These are phyloP conservation scores for Kodamaea neixiangensis DNA, from an alignment of 805 yeast species.

Conservation along the genomic window DNA sequence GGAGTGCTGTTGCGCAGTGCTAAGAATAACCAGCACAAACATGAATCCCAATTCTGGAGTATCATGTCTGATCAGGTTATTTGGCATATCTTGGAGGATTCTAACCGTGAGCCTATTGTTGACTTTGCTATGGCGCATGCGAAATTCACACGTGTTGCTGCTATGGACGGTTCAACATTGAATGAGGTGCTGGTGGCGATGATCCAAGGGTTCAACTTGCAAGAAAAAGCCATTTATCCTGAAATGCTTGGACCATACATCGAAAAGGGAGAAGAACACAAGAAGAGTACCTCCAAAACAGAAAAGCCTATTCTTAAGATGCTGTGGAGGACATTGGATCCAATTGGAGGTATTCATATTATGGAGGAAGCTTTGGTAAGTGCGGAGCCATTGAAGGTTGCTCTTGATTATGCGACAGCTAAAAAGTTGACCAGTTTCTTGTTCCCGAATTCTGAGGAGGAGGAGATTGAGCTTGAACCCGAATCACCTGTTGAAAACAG, in stretches of 20 bases:
- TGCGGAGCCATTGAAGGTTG: conserved; percentile 67
- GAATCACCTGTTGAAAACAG: background rate
- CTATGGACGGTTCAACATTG: conserved; percentile 64
- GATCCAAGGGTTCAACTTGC: conserved; percentile 71
- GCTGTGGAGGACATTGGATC: conserved; percentile 77
- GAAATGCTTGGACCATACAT: conserved; percentile 62
- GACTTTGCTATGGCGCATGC: conserved; percentile 68
- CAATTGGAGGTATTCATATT: conserved; percentile 90
- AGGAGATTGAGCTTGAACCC: background rate
- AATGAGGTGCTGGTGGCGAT: conserved; percentile 60
- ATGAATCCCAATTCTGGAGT: conserved; percentile 25
- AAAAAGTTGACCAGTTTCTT: conserved; percentile 62
- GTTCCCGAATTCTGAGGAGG: conserved; percentile 55
- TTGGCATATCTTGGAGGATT: conserved; percentile 62
- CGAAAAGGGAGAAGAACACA: conserved; percentile 15
- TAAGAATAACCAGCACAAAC: conserved; percentile 21
- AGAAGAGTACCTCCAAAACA: background rate
- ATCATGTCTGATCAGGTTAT: conserved; percentile 63
- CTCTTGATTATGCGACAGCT: conserved; percentile 72
- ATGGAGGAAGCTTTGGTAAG: conserved; percentile 62
- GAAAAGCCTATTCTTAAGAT: conserved; percentile 28
- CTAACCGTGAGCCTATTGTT: conserved; percentile 60
- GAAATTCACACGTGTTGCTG: conserved; percentile 60
- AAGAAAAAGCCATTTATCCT: conserved; percentile 59
- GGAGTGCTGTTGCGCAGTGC: conserved; percentile 27